Conservation (phyloP, 2,329 filamentous ascomycete genomes). For the Apiospora arundinis region DNA sequence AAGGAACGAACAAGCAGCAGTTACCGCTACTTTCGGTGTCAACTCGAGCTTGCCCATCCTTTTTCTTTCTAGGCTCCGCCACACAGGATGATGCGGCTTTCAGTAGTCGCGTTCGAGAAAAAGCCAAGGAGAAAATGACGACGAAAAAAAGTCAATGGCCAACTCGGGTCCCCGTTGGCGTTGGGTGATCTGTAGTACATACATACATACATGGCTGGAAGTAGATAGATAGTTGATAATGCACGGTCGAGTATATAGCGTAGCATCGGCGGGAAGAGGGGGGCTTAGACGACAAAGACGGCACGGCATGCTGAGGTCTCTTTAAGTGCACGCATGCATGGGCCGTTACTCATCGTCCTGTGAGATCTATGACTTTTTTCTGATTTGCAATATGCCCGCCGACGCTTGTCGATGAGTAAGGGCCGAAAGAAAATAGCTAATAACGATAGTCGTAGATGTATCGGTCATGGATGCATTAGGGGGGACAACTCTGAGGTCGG, state of each 20-base stretch:
- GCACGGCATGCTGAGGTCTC: not conserved
- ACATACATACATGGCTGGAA: not conserved
- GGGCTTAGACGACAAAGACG: not conserved
- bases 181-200: not conserved
- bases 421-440: not conserved
- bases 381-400: not conserved
- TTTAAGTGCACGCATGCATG: conserved; percentile 17
- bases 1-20: not conserved
- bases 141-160: conserved; percentile 1
- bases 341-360: not conserved
- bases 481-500: not conserved
- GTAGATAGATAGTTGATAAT: no score
- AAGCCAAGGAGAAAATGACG: not conserved
- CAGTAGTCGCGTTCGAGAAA: not conserved
- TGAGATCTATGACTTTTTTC: not conserved
- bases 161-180: not conserved
- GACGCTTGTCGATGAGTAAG: conserved; percentile 6
- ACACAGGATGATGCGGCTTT: not conserved
- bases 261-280: not conserved
- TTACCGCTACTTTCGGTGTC: not conserved
- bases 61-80: no score
- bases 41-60: not conserved
- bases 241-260: not conserved
- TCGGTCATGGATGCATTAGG: not conserved
- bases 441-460: not conserved